These are phyloP conservation scores for Comarum palustre DNA, from an alignment of 306 rosid species.

Conservation along the genomic window DNA sequence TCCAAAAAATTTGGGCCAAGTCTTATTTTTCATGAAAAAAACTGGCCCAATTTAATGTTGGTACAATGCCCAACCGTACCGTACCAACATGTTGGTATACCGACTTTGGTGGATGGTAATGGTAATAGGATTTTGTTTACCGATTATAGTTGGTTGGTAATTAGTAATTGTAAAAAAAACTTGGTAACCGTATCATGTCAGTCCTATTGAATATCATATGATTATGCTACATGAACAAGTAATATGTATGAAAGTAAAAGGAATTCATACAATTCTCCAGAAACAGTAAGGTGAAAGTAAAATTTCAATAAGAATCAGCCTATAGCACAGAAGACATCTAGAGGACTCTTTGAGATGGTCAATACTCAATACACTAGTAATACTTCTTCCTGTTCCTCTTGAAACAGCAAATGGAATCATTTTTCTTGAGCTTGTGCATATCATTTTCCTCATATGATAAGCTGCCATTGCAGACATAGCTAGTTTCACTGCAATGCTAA, in stretches of 20 bases:
- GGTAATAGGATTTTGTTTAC: too few species aligned
- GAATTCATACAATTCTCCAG: background rate
- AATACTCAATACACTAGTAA: background rate
- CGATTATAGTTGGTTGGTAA: too few species aligned
- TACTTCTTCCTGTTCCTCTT: slow-evolving; percentile 6
- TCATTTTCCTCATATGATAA: slow-evolving; percentile 9
- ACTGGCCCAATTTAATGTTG: too few species aligned
- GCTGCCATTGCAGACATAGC: background rate
- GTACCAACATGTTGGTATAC: too few species aligned
- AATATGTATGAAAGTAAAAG: background rate
- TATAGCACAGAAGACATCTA: slow-evolving; percentile 24
- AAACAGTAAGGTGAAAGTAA: background rate
- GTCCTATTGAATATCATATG: background rate
- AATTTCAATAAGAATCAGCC: slow-evolving; percentile 18
- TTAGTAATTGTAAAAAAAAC: too few species aligned
- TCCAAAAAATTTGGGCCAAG: too few species aligned
- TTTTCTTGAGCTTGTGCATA: slow-evolving; percentile 8
- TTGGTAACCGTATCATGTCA: too few species aligned
- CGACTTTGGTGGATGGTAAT: too few species aligned
- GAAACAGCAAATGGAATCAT: slow-evolving; percentile 1
- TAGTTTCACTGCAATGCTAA: slow-evolving; percentile 28
- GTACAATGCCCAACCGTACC: too few species aligned
- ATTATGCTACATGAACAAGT: background rate
- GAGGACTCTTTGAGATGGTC: slow-evolving; percentile 20
- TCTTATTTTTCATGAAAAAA: too few species aligned